A percentile compares a stretch with the other conserved stretches of the same genome.
These are phyloP conservation scores for Wilcoxina mikolae DNA, from an alignment of 495 filamentous ascomycete species.

Conservation along the genomic window DNA sequence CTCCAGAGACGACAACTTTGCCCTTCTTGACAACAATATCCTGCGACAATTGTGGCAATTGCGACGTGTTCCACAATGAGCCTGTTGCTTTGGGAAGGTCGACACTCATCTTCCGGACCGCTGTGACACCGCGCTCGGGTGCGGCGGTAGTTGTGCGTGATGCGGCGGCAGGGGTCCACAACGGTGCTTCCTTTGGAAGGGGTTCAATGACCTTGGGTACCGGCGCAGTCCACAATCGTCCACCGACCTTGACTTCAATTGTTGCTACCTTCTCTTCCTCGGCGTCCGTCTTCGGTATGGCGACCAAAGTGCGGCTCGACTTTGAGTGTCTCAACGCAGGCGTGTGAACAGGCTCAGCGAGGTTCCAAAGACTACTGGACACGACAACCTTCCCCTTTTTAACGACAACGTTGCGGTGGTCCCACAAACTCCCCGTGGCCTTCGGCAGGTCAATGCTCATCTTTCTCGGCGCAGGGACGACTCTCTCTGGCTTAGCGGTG, in stretches of 20 bases:
- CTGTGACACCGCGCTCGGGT: conserved; percentile 10
- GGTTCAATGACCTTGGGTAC: too few relatives aligned
- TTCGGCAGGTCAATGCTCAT: neutral
- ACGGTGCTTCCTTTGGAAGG: conserved; percentile 4
- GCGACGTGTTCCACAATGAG: neutral
- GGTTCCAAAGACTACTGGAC: neutral
- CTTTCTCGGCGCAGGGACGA: neutral
- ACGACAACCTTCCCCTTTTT: neutral
- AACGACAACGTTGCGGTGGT: conserved; percentile 1
- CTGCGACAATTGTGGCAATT: neutral
- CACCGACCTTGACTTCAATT: conserved; percentile 2
- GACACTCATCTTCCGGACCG: neutral
- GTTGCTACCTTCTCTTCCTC: neutral
- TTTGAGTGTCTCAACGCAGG: neutral
- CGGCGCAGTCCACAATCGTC: conserved; percentile 1
- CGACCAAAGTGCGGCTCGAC: neutral
- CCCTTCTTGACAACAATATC: conserved; percentile 1
- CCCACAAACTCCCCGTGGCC: neutral
- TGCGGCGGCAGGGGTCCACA: conserved; percentile 21
- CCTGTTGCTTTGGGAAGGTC: conserved; percentile 2
- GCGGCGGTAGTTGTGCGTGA: conserved; percentile 20
- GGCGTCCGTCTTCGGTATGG: neutral
- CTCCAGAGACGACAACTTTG: neutral
- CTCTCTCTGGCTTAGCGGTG: conserved; percentile 13
- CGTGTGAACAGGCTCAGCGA: neutral